Evolutionary conservation across 371 early-diverging fungal species (phyloP), one percentile per base, ranked within the genome.

Genomic region (Synchytrium microbalum): DNA sequence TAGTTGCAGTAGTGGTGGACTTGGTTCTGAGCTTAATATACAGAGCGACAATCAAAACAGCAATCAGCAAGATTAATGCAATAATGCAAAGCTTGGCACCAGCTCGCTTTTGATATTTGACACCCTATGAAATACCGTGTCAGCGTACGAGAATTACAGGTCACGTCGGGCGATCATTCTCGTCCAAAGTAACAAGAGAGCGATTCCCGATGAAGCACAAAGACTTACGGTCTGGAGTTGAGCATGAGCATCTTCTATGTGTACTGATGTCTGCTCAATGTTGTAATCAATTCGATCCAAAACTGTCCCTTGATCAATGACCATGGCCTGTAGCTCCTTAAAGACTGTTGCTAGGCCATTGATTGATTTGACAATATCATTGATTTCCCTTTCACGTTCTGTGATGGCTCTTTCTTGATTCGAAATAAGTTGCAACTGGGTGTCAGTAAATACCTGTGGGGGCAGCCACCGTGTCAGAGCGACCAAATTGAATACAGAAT

Each of bases 221-320:
- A 14, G 24, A 23, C 72, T 62, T 76, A 90, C 97, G 82, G 88
- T 79, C 32, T 85, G 80, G 58, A 98, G 79, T 72, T 98, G 87
- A 51, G 84, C 83, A 57, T 88, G 88, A 0, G 94, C 98, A 10
- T 85, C 80, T 63, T 92, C 87, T 16, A 92, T 81, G 68, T 91
- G 84, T 8, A 87, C 80, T 23, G 72, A 77, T 1, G 91, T 84
- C 63, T 88, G 88, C 67, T 96, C 96, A 52, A 98, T 87, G 71
- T 98, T 96, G 69, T 88, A 98, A 74, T 98, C 98, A 64, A 98
- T 96, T 26, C 98, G 86, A 77, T 98, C 98, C 53, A 98, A 78
- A 67, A 98, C 69, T 1, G 95, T 92, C 0, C 98, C 98, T 73
- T 98, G 98, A 72, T 96, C 96, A 64, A 98, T 94, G 23, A 96